A percentile compares a stretch with the other conserved stretches of the same genome.
phyloP scores from a whole-genome alignment of 208 protist species.

The Trypanosoma congolense region DNA sequence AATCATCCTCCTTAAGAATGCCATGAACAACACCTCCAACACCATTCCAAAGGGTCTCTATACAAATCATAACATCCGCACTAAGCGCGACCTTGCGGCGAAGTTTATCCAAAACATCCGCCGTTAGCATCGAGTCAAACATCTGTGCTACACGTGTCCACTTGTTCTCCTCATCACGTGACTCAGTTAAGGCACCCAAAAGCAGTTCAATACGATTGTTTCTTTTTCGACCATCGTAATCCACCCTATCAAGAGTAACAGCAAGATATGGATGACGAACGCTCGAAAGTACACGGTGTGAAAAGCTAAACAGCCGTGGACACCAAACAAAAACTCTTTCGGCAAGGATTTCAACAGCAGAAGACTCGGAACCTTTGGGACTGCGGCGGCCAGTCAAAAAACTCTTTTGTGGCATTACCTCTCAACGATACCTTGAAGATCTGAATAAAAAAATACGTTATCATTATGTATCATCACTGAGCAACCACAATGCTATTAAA shows the following conservation, averaged over 20 bases:
- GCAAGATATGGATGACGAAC: conserved; percentile 62
- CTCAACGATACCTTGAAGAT: background rate
- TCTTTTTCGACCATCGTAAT: conserved; percentile 12
- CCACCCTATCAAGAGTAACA: conserved; percentile 34
- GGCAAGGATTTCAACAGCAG: conserved; percentile 41
- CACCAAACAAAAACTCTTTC: conserved; percentile 61
- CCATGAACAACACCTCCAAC: conserved; percentile 25
- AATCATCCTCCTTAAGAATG: conserved; percentile 39
- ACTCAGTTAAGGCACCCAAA: conserved; percentile 46
- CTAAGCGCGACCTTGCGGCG: conserved; percentile 38
- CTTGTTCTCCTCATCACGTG: conserved; percentile 36
- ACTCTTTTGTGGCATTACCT: background rate
- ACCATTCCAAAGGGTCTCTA: conserved; percentile 51
- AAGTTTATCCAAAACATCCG: conserved; percentile 46
- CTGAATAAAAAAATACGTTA: background rate
- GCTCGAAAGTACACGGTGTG: conserved; percentile 54
- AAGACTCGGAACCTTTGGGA: conserved; percentile 7
- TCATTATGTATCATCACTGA: too few species aligned
- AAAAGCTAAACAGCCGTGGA: conserved; percentile 60
- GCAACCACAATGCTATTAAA: too few species aligned
- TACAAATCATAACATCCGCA: conserved; percentile 26
- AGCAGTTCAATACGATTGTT: conserved; percentile 32
- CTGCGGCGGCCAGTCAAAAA: background rate
- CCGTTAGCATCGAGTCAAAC: conserved; percentile 66
- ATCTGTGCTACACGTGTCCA: conserved; percentile 50